A percentile compares a stretch with the other conserved stretches of the same genome.
These are phyloP conservation scores for Umbelopsis vinacea DNA, from an alignment of 192 early-diverging fungal species.

Conservation along the genomic window DNA sequence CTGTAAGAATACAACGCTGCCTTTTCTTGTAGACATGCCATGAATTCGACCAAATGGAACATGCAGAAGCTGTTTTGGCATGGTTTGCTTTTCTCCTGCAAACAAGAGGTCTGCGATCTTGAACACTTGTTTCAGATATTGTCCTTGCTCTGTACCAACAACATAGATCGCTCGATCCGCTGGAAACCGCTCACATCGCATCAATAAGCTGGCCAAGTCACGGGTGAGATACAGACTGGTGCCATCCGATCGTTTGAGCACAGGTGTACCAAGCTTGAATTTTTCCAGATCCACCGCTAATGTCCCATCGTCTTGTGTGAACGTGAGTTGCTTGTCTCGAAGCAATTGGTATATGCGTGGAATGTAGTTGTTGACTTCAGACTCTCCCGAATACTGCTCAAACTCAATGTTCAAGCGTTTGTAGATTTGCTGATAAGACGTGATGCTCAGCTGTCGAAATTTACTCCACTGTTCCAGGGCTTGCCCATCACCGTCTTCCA, in stretches of 20 bases:
- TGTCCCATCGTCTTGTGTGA: conserved; percentile 72
- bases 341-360: conserved; percentile 69
- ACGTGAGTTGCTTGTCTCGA: conserved; percentile 59
- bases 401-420: conserved; percentile 81
- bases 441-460: conserved; percentile 87
- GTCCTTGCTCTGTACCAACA: conserved; percentile 81
- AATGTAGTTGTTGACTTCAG: conserved; percentile 74
- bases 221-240: conserved; percentile 90
- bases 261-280: conserved; percentile 74
- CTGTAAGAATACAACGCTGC: conserved; percentile 89
- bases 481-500: conserved; percentile 84
- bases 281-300: conserved; percentile 76
- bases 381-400: conserved; percentile 92
- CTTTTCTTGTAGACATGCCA: conserved; percentile 92
- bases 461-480: conserved; percentile 77
- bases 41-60: conserved; percentile 89
- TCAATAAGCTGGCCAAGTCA: conserved; percentile 85
- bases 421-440: conserved; percentile 82
- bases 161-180: conserved; percentile 90
- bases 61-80: conserved; percentile 71
- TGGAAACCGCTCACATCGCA: conserved; percentile 72
- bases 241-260: conserved; percentile 82
- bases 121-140: conserved; percentile 90
- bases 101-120: conserved; percentile 75
- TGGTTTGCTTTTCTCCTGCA: not conserved